Base-by-base conservation (phyloP, 805 yeast species). In the Priceomyces melissophilus region DNA sequence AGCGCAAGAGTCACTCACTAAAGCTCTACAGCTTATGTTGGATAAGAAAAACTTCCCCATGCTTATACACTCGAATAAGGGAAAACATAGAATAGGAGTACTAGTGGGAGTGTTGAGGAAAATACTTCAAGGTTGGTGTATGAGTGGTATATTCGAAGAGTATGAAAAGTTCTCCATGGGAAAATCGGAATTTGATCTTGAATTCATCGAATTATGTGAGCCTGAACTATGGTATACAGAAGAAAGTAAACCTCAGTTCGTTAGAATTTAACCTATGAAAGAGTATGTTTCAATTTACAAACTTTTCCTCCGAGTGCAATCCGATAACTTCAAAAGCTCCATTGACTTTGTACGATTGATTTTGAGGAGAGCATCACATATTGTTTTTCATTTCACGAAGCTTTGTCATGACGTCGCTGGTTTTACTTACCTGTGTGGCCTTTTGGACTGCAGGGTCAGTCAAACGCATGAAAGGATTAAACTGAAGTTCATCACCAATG, bases 1-100 rank as follows among this genome's bases (percentile, higher is more conserved):
- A 44, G 58, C 71, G 1, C 65, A 64, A 39, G 56, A 49, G 27
- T 76, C 82, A 2, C 73, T 89, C 42, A 69, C 78, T 32, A 57
- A 63, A 15, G 82, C 87, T 1, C 64, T 85, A 32, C 69, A 75
- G 41, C 53, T 84, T 29, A 69, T 85, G 37, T 57, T 81, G 26
- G 76, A 84, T 52, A 71, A 70, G 35, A 78, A 81, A 10, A 89
- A 89, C 58, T 87, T 84, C 57, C 99, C 99, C 1, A 79, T 91
- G 10, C 69, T 91, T 42, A 77, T 91, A 10, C 98, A 93, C 60
- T 88, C 96, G 3, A 88, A 93, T 61, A 91, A 91, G 66, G 99
- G 99, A n/a, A 93, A 93, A 60, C 99, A 91, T 59, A 65, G 99
- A 32, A 90, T 88, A 2, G 98, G 98, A 0, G 90, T 93, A 1